phyloP scores from a whole-genome alignment of 179 eudicot genomes.

The Heliamphora pulchella region DNA sequence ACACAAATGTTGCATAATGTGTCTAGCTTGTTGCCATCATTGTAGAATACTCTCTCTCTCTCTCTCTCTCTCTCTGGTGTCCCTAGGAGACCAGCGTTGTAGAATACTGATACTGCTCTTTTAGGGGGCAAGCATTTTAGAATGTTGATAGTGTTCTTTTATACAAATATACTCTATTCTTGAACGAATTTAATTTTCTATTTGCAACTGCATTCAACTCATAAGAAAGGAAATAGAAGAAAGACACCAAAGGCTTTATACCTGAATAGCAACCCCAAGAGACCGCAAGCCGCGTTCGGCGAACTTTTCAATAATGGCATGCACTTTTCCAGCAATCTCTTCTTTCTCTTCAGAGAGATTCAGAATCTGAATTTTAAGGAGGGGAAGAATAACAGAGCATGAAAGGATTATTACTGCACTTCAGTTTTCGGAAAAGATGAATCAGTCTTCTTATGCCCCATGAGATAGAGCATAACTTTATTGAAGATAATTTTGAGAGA shows the following conservation, averaged over 20 bases:
- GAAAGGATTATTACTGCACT: background rate
- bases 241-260: slow-evolving; percentile 2
- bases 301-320: slow-evolving; percentile 14
- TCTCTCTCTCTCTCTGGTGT: too few relatives aligned
- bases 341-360: slow-evolving; percentile 49
- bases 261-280: slow-evolving; percentile 74
- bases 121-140: background rate
- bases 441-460: background rate
- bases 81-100: too few relatives aligned
- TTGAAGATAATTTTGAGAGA: background rate
- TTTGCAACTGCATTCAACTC: background rate
- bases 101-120: too few relatives aligned
- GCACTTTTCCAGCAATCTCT: slow-evolving; percentile 45
- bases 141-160: background rate
- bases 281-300: slow-evolving; percentile 18
- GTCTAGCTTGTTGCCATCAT: background rate
- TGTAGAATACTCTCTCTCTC: too few relatives aligned
- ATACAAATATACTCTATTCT: background rate
- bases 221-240: background rate
- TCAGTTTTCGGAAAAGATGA: background rate
- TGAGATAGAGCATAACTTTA: background rate
- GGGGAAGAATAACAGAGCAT: background rate
- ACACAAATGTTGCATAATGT: background rate
- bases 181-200: background rate
- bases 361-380: slow-evolving; percentile 26